Conservation (phyloP, 2,329 filamentous ascomycete species). For the Botryotinia calthae region DNA sequence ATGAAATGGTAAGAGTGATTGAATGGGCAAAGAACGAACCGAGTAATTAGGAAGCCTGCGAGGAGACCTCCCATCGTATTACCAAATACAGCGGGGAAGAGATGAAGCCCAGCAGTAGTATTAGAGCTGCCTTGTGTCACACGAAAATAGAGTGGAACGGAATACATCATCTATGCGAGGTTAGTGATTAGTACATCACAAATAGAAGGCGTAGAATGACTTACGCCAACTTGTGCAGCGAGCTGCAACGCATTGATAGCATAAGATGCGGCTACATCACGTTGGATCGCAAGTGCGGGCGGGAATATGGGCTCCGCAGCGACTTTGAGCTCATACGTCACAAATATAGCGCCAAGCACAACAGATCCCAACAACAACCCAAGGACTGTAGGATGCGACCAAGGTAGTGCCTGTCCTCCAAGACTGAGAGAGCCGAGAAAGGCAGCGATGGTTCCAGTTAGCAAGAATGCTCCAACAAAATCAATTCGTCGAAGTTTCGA, state of each 20-base stretch:
- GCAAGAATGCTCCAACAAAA: slow-evolving; percentile 66
- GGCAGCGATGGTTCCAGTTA: slow-evolving; percentile 24
- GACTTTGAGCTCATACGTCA: slow-evolving; percentile 42
- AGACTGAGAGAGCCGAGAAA: slow-evolving; percentile 49
- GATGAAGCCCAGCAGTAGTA: slow-evolving; percentile 56
- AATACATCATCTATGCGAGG: slow-evolving; percentile 55
- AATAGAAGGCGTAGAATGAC: slow-evolving; percentile 29
- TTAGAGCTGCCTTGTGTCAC: slow-evolving; percentile 57
- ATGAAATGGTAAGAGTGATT: neutral
- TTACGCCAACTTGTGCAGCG: slow-evolving; percentile 56
- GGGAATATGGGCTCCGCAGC: slow-evolving; percentile 59
- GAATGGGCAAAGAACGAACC: slow-evolving; percentile 26
- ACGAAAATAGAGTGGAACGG: slow-evolving; percentile 68
- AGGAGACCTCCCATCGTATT: slow-evolving; percentile 64
- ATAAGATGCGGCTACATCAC: slow-evolving; percentile 54
- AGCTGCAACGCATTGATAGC: slow-evolving; percentile 52
- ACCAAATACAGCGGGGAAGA: slow-evolving; percentile 65
- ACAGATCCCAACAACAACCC: slow-evolving; percentile 38
- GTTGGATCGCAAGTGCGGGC: slow-evolving; percentile 50
- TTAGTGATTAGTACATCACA: neutral
- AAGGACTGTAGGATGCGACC: slow-evolving; percentile 40
- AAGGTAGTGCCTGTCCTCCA: slow-evolving; percentile 45
- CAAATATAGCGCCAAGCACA: slow-evolving; percentile 30
- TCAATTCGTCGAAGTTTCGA: slow-evolving; percentile 67
- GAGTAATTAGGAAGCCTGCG: slow-evolving; percentile 46